These are phyloP conservation scores for Talaromyces pinophilus DNA, from an alignment of 2,329 filamentous ascomycete species.

Conservation along the genomic window DNA sequence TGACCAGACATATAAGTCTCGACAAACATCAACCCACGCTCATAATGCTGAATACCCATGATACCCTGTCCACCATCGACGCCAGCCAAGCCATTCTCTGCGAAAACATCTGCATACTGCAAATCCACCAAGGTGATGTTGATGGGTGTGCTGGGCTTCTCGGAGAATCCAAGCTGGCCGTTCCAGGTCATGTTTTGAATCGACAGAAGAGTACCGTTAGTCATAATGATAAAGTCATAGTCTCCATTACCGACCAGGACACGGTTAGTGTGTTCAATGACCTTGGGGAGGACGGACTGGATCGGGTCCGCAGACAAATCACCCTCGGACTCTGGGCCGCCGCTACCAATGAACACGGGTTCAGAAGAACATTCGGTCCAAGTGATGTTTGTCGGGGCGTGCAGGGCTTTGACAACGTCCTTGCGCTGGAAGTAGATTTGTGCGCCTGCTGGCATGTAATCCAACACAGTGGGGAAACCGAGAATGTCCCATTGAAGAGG, in stretches of 20 bases:
- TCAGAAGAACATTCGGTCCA: conserved; percentile 41
- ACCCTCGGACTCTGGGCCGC: conserved; percentile 36
- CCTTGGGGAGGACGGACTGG: conserved; percentile 51
- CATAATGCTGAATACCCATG: conserved; percentile 69
- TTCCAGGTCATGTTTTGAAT: conserved; percentile 84
- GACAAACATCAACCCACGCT: conserved; percentile 73
- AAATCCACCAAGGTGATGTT: conserved; percentile 49
- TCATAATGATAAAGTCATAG: conserved; percentile 67
- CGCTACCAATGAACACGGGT: conserved; percentile 47
- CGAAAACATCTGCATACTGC: conserved; percentile 53
- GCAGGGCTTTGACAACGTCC: conserved; percentile 69
- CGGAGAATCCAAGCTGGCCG: conserved; percentile 69
- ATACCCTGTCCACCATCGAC: conserved; percentile 66
- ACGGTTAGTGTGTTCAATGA: conserved; percentile 60
- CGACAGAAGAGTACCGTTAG: conserved; percentile 68
- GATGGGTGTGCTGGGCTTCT: conserved; percentile 49
- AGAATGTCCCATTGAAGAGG: conserved; percentile 70
- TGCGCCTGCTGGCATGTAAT: conserved; percentile 64
- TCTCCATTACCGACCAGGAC: conserved; percentile 73
- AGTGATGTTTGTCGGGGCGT: conserved; percentile 50
- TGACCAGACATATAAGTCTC: conserved; percentile 40
- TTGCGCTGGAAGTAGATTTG: conserved; percentile 69
- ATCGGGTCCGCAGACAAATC: conserved; percentile 54
- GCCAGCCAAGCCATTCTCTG: conserved; percentile 63
- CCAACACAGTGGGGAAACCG: conserved; percentile 56